These are phyloP conservation scores for Phytophthora syringae DNA, from an alignment of 352 stramenopile species.

Conservation along the genomic window DNA sequence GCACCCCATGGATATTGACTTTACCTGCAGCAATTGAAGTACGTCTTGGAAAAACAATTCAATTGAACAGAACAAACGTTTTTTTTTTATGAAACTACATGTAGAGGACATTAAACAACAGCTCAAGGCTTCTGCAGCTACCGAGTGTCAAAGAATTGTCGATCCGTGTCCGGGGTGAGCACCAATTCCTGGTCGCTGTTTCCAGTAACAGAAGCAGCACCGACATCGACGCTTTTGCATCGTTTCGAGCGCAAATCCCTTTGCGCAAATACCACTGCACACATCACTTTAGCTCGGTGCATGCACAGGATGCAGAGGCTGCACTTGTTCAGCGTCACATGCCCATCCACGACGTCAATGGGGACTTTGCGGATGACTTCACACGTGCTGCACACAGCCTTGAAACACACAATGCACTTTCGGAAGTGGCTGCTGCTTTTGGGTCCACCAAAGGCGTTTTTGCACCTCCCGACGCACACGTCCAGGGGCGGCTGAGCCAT, in stretches of 20 bases:
- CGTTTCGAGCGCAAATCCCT: constrained; percentile 31
- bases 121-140: neutral
- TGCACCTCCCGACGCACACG: constrained; percentile 39
- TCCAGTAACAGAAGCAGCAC: constrained; percentile 26
- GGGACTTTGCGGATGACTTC: constrained; percentile 41
- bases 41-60: no score
- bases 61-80: no score
- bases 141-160: constrained; percentile 24
- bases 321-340: constrained; percentile 37
- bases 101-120: neutral
- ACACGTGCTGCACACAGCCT: constrained; percentile 39
- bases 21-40: no score
- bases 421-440: constrained; percentile 30
- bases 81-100: no score
- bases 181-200: constrained; percentile 24
- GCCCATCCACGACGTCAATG: constrained; percentile 30
- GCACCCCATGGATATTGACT: no score
- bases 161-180: constrained; percentile 10
- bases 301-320: constrained; percentile 46
- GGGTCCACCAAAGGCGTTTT: constrained; percentile 28
- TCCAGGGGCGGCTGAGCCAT: constrained; percentile 13
- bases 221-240: constrained; percentile 24
- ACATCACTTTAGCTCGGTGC: constrained; percentile 33
- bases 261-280: constrained; percentile 30
- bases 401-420: constrained; percentile 40